Percentiles rank a stretch among this genome's conserved stretches.
Evolutionary conservation across 345 rosid genomes (phyloP).

Genomic region (Citrus trifoliata): DNA sequence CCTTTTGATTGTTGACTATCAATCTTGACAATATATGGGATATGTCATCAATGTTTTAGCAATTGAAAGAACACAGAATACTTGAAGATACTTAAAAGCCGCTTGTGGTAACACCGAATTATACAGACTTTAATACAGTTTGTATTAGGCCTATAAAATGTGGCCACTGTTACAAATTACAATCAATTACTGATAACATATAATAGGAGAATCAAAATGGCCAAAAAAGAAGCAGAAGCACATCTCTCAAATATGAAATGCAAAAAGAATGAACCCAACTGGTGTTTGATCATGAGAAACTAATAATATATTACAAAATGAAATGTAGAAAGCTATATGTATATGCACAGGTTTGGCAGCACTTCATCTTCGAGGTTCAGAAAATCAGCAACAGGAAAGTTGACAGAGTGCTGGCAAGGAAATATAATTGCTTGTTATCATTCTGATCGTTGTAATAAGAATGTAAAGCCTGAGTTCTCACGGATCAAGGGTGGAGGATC

Average conservation of each 20-base stretch:
- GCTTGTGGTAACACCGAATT: neutral
- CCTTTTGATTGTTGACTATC: neutral
- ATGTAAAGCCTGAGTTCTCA: constrained; percentile 71
- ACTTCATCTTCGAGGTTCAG: neutral
- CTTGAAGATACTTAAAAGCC: neutral
- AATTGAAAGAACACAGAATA: neutral
- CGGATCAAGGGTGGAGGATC: constrained; percentile 90
- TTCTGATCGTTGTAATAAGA: constrained; percentile 73
- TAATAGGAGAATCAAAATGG: neutral
- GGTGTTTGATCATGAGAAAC: neutral
- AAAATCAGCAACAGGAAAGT: neutral
- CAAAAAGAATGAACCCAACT: constrained; percentile 3
- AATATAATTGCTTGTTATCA: constrained; percentile 21
- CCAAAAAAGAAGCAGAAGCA: neutral
- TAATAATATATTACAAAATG: constrained; percentile 13
- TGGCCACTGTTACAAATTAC: constrained; percentile 11
- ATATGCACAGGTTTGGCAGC: constrained; percentile 14
- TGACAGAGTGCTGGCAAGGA: neutral
- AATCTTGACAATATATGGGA: neutral
- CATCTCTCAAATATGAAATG: neutral
- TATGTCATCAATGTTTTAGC: neutral
- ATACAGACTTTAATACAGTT: constrained; percentile 4
- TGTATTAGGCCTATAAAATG: constrained; percentile 20
- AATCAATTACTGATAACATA: neutral
- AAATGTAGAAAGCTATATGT: neutral